Evolutionary conservation across 305 asterid genomes (phyloP), one percentile per base, ranked within the genome.

Genomic region (Solanum chacoense): DNA sequence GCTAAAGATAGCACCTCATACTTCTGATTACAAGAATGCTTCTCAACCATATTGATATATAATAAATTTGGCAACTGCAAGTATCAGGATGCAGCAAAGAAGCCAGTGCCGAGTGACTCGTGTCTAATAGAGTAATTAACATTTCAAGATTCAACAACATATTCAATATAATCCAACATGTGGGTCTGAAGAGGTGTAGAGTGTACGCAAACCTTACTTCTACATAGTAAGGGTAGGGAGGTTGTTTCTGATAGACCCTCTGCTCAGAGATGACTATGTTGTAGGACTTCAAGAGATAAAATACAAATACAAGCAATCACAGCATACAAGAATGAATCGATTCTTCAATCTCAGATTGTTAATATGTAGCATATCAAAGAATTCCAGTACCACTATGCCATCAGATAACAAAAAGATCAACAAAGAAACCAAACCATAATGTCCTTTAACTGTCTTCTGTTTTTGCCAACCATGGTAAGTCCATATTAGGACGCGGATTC

Each of bases 381-480:
- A 55, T 32, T 13, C 24, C 55, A 74, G 36, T 42, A 74, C 89
- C 40, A 29, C 73, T 29, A 20, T 32, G 74, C 45, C 81, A 65
- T 42, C 42, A 75, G 76, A 22, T 45, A 28, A 76, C 71, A 45
- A 78, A 45, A 87, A 65, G 13, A 36, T 63, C 40, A 87, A 50
- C 69, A 74, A 14, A 6, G 35, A 87, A 75, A 87, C 5, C 29
- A 40, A 75, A 75, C 20, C 74, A 75, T n/a, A 87, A 75, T 14
- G 34, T 22, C 59, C 81, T 35, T 55, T 76, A 87, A 65, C 91
- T 69, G 88, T 93, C 98, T 91, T 92, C 92, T 26, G 91, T 63
- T 89, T 89, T 92, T 38, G 34, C 93, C 95, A 93, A 90, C 95
- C 96, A 94, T 20, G 96, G 90, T 65, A 93, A 93, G 86, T 91